Percentiles rank a stretch among this genome's conserved stretches.
Evolutionary conservation across 2,329 filamentous ascomycete genomes (phyloP).

Genomic region (Ophiostoma sp.): DNA sequence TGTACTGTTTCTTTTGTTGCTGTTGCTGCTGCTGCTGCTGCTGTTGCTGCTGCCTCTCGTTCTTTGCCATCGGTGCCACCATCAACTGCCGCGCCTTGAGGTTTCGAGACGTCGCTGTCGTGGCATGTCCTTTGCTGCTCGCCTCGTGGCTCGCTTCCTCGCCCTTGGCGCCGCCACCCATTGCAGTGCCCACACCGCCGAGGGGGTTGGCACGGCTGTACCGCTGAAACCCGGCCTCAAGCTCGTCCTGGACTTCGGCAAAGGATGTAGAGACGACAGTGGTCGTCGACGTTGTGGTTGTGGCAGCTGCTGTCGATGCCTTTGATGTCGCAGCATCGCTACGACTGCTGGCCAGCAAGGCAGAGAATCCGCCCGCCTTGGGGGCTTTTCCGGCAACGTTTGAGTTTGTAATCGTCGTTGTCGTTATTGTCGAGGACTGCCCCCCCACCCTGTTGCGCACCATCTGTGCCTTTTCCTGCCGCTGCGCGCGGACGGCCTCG

Average conservation of each 20-base stretch:
- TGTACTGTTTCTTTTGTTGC: neutral
- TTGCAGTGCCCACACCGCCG: slow-evolving; percentile 17
- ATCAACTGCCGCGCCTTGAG: slow-evolving; percentile 21
- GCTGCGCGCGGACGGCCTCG: slow-evolving; percentile 20
- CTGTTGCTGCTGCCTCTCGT: neutral
- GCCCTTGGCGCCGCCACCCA: neutral
- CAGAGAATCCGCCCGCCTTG: slow-evolving; percentile 15
- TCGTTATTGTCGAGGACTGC: neutral
- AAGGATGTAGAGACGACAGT: neutral
- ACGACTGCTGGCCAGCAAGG: neutral
- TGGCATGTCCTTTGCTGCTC: neutral
- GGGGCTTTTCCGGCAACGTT: neutral
- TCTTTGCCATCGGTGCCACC: slow-evolving; percentile 17
- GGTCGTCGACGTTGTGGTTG: neutral
- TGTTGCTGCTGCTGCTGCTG: neutral
- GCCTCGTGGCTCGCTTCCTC: neutral
- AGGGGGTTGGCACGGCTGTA: slow-evolving; percentile 23
- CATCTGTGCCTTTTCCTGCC: slow-evolving; percentile 16
- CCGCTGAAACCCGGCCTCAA: slow-evolving; percentile 21
- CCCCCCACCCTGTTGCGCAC: neutral
- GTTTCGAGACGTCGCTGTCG: slow-evolving; percentile 13
- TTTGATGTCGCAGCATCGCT: neutral
- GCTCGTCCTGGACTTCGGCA: slow-evolving; percentile 21
- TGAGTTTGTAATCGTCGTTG: neutral
- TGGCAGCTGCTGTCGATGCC: neutral